phyloP scores from a whole-genome alignment of 441 rosid species.

The Adansonia madagascariensis region DNA sequence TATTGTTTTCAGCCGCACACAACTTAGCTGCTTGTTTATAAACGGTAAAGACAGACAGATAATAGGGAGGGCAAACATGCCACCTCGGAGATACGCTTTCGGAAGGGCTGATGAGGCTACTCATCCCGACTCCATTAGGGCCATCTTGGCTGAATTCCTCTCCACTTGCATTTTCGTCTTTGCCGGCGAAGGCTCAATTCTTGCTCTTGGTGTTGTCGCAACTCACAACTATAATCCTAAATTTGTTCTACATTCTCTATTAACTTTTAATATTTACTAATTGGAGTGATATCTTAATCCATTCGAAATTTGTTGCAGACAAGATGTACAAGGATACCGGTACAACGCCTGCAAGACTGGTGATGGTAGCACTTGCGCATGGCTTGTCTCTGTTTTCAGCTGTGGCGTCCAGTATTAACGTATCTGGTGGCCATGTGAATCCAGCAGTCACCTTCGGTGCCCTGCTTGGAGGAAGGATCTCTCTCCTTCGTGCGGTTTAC shows the following conservation, averaged over 20 bases:
- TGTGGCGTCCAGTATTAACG: conserved; percentile 31
- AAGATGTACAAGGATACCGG: conserved; percentile 23
- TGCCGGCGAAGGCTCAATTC: conserved; percentile 29
- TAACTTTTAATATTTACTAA: not conserved
- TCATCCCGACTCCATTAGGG: conserved; percentile 32
- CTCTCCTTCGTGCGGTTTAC: conserved; percentile 28
- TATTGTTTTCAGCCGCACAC: not conserved
- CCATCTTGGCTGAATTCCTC: conserved; percentile 38
- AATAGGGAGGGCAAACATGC: conserved; percentile 8
- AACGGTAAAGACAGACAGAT: not conserved
- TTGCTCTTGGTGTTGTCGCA: conserved; percentile 22
- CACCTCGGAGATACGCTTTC: conserved; percentile 23
- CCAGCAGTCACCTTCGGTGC: conserved; percentile 42
- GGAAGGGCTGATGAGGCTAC: conserved; percentile 32
- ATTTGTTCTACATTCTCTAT: not conserved
- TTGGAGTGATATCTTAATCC: not conserved
- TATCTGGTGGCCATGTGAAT: conserved; percentile 39
- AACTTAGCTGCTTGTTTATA: not conserved
- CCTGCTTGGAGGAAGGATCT: conserved; percentile 36
- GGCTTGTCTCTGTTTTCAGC: conserved; percentile 34
- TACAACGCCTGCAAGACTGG: conserved; percentile 16
- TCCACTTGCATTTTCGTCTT: conserved; percentile 27
- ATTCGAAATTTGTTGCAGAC: not conserved
- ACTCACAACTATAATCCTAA: not conserved
- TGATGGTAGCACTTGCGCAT: conserved; percentile 37